Percentiles rank a stretch among this genome's conserved stretches.
phyloP scores from a whole-genome alignment of 352 stramenopile genomes.

The Phytophthora multivora region DNA sequence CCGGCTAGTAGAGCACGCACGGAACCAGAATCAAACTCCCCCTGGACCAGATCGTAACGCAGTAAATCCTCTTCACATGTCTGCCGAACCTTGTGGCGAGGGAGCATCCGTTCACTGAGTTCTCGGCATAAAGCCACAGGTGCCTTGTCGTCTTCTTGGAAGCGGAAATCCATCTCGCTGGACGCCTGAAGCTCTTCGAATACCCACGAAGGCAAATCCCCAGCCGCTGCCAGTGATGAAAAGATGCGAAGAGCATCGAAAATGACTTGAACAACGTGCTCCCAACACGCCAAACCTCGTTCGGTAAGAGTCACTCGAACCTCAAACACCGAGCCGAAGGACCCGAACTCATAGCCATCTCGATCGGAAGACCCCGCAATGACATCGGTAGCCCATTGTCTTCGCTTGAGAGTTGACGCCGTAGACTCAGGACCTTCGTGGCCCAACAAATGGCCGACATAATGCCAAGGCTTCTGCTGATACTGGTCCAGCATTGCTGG shows the following conservation, averaged over 20 bases:
- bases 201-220: conserved; percentile 45
- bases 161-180: conserved; percentile 59
- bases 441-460: conserved; percentile 53
- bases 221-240: background rate
- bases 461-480: conserved; percentile 58
- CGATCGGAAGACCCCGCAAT: conserved; percentile 50
- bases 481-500: conserved; percentile 48
- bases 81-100: conserved; percentile 40
- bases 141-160: conserved; percentile 57
- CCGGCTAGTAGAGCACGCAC: conserved; percentile 35
- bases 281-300: conserved; percentile 45
- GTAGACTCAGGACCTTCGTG: conserved; percentile 58
- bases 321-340: conserved; percentile 62
- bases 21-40: conserved; percentile 41
- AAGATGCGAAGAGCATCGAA: conserved; percentile 52
- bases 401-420: conserved; percentile 43
- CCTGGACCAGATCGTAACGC: conserved; percentile 59
- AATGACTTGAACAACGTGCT: conserved; percentile 49
- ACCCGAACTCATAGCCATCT: conserved; percentile 69
- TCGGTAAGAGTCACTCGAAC: conserved; percentile 55
- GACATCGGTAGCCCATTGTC: conserved; percentile 51
- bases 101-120: conserved; percentile 66
- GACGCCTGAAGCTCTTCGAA: conserved; percentile 62
- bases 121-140: conserved; percentile 43
- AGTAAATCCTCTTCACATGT: conserved; percentile 46